A percentile compares a stretch with the other conserved stretches of the same genome.
Evolutionary conservation across 2,329 filamentous ascomycete genomes (phyloP).

Genomic region (Cercospora zeae-maydis): DNA sequence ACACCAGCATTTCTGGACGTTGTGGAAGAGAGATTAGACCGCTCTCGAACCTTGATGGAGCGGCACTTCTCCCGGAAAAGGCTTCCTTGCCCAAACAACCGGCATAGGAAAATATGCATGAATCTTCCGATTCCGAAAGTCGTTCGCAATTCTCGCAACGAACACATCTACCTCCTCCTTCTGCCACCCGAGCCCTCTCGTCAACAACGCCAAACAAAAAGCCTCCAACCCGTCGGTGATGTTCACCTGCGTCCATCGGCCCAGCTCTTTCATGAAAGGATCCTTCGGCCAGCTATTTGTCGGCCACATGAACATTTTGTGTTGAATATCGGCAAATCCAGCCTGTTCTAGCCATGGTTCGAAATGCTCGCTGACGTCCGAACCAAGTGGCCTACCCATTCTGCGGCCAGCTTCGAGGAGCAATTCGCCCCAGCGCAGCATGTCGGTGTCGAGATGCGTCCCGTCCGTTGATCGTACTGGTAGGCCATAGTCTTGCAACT

Average conservation of each 20-base stretch:
- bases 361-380: slow-evolving; percentile 40
- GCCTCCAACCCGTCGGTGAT: slow-evolving; percentile 43
- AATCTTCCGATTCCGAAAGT: slow-evolving; percentile 36
- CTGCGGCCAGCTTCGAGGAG: slow-evolving; percentile 39
- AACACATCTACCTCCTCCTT: slow-evolving; percentile 46
- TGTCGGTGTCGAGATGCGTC: slow-evolving; percentile 35
- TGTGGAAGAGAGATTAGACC: background rate
- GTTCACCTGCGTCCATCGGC: slow-evolving; percentile 45
- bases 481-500: slow-evolving; percentile 49
- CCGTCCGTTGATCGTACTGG: slow-evolving; percentile 40
- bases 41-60: slow-evolving; percentile 4
- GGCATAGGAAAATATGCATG: slow-evolving; percentile 42
- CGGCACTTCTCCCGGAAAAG: slow-evolving; percentile 23
- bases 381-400: slow-evolving; percentile 42
- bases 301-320: slow-evolving; percentile 42
- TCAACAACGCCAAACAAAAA: slow-evolving; percentile 43
- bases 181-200: slow-evolving; percentile 42
- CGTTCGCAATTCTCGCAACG: slow-evolving; percentile 35
- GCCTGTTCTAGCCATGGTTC: slow-evolving; percentile 39
- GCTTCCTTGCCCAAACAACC: slow-evolving; percentile 36
- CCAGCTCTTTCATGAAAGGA: slow-evolving; percentile 49
- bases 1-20: background rate
- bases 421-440: slow-evolving; percentile 36
- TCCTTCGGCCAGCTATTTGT: slow-evolving; percentile 48
- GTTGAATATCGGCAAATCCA: slow-evolving; percentile 45